phyloP scores from a whole-genome alignment of 2,329 filamentous ascomycete species.

The Myriosclerotinia duriaeana region DNA sequence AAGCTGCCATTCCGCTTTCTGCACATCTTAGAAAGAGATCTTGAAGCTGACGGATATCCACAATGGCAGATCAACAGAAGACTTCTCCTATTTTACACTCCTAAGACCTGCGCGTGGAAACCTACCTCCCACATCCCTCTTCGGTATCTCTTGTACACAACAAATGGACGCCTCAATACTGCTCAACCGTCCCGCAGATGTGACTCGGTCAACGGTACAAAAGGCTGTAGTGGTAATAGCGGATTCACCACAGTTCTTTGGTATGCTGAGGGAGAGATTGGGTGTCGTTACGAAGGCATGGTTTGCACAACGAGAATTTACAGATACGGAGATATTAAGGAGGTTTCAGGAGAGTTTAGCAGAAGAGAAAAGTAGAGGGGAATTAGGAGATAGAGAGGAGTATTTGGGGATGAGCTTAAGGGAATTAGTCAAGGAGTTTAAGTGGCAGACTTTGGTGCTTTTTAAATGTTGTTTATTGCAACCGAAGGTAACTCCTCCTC shows the following conservation, averaged over 20 bases:
- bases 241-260: constrained; percentile 85
- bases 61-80: constrained; percentile 70
- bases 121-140: constrained; percentile 73
- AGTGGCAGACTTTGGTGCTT: constrained; percentile 88
- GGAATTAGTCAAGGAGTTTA: constrained; percentile 91
- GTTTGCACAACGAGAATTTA: constrained; percentile 94
- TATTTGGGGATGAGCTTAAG: constrained; percentile 86
- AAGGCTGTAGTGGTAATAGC: constrained; percentile 97
- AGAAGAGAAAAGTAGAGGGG: constrained; percentile 63
- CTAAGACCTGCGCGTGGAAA: constrained; percentile 58
- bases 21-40: neutral
- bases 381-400: constrained; percentile 72
- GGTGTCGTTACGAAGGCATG: constrained; percentile 90
- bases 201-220: constrained; percentile 96
- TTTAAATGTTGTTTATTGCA: constrained; percentile 93
- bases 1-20: constrained; percentile 42
- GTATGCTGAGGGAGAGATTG: constrained; percentile 84
- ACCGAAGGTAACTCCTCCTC: constrained; percentile 67
- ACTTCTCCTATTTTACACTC: constrained; percentile 98
- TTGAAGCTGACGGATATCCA: constrained; percentile 18
- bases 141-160: constrained; percentile 92
- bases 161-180: constrained; percentile 81
- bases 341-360: constrained; percentile 87
- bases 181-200: constrained; percentile 76
- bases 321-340: constrained; percentile 83